Base-by-base conservation (phyloP, 176 grass and related monocot genomes). In the Miscanthus lutarioriparius region DNA sequence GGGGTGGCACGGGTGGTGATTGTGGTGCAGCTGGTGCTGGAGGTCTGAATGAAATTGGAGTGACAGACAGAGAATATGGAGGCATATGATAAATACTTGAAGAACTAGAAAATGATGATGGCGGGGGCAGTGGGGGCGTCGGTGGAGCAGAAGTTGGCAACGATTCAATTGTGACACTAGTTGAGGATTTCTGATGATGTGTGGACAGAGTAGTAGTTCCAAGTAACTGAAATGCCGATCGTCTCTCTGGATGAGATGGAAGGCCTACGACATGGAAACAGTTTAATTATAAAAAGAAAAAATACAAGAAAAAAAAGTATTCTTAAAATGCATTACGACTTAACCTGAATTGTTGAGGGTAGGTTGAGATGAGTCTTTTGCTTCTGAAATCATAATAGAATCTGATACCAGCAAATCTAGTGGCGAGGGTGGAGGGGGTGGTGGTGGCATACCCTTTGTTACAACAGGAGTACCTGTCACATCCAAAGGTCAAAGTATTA, bases 271-370 rank as follows among this genome's bases (percentile, higher is more conserved):
- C 27, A 32, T 5, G 16, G 15, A 65, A 80, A 78, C n/a, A 85
- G 72, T 23, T 86, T 47, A 74, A 90, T 86, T 75, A 83, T 25
- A 48, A 51, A 41, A 84, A 22, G 17, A 28, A 83, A 14, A 14
- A 30, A 48, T 61, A 67, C 19, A 88, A 35, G 47, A 20, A 32
- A 53, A 32, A 53, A 26, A 23, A n/a, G 83, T 69, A 67, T 2
- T 63, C n/a, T 67, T 40, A 47, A 82, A 36, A 78, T n/a, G 23
- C n/a, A 54, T 47, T 7, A 10, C 12, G 47, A 79, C 59, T 69
- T 44, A 79, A 90, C 89, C 84, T 87, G 75, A 87, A 75, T 83
- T 68, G 12, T 87, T 74, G 41, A 80, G 39, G 75, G 80, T 15
- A 27, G 48, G 25, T 69, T 70, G 62, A 70, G 75, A 25, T 2